Conservation (phyloP, 352 stramenopile species). For the Pythium phragmitis region DNA sequence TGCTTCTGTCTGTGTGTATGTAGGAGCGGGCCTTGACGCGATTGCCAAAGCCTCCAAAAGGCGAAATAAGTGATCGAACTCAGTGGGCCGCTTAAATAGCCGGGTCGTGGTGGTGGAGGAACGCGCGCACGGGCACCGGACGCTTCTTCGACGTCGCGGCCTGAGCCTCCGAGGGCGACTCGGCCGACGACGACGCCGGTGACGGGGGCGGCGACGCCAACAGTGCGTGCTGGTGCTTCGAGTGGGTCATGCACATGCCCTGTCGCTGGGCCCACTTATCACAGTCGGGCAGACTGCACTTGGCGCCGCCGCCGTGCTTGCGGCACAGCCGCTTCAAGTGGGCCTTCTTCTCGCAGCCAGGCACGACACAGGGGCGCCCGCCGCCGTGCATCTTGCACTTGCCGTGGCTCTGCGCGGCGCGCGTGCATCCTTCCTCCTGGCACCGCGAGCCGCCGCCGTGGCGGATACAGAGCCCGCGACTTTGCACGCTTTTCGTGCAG, state of each 20-base stretch:
- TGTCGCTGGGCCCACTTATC: constrained; percentile 85
- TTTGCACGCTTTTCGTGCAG: constrained; percentile 85
- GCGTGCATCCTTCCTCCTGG: constrained; percentile 55
- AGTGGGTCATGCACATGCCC: constrained; percentile 86
- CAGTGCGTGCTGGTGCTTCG: constrained; percentile 42
- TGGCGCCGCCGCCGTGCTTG: constrained; percentile 78
- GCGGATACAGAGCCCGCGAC: constrained; percentile 53
- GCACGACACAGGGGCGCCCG: constrained; percentile 52
- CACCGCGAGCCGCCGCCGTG: constrained; percentile 80
- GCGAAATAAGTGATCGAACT: not conserved
- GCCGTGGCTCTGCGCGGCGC: constrained; percentile 70
- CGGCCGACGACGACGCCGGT: constrained; percentile 16
- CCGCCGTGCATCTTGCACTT: constrained; percentile 65
- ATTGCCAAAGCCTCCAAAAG: not conserved
- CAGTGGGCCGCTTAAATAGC: constrained; percentile 10
- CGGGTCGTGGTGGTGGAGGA: constrained; percentile 1
- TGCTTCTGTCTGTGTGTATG: not conserved
- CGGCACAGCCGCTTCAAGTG: constrained; percentile 81
- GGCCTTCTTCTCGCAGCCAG: constrained; percentile 80
- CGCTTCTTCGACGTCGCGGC: not conserved
- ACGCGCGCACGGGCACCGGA: not conserved
- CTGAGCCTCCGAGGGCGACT: not conserved
- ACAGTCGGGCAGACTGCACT: constrained; percentile 62
- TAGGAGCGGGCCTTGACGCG: not conserved
- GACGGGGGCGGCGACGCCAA: constrained; percentile 24